Evolutionary conservation across 257 asterid species (phyloP).

Genomic region (Echium plantagineum): DNA sequence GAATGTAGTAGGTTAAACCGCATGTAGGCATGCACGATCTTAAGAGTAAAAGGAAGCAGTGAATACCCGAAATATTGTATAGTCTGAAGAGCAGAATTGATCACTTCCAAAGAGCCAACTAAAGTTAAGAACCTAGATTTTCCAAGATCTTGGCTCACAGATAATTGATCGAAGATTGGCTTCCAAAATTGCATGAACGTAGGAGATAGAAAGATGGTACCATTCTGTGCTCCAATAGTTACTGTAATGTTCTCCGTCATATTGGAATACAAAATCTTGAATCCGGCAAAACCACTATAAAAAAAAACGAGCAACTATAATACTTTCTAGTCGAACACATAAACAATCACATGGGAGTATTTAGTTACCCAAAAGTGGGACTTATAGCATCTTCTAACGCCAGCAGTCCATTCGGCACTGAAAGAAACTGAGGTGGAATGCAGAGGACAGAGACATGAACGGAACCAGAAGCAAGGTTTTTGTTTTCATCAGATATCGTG

Average conservation of each 20-base stretch:
- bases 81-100: conserved; percentile 66
- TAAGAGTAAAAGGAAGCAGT: neutral
- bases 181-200: conserved; percentile 56
- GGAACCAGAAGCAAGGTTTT: conserved; percentile 62
- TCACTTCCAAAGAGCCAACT: conserved; percentile 47
- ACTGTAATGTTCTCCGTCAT: conserved; percentile 48
- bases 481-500: conserved; percentile 48
- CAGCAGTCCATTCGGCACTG: conserved; percentile 50
- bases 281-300: conserved; percentile 85
- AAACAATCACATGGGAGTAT: neutral
- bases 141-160: conserved; percentile 21
- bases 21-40: neutral
- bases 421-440: conserved; percentile 67
- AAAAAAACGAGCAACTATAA: conserved; percentile 4
- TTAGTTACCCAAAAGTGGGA: conserved; percentile 66
- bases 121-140: conserved; percentile 31
- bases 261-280: conserved; percentile 56
- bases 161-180: conserved; percentile 37
- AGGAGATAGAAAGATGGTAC: conserved; percentile 50
- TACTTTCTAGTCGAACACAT: neutral
- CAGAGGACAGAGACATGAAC: conserved; percentile 55
- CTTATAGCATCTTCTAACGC: conserved; percentile 61
- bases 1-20: neutral
- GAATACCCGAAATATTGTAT: conserved; percentile 69
- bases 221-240: conserved; percentile 43